Evolutionary conservation across 1,139 yeast genomes (phyloP).

Genomic region (Scheffersomyces stambukii): DNA sequence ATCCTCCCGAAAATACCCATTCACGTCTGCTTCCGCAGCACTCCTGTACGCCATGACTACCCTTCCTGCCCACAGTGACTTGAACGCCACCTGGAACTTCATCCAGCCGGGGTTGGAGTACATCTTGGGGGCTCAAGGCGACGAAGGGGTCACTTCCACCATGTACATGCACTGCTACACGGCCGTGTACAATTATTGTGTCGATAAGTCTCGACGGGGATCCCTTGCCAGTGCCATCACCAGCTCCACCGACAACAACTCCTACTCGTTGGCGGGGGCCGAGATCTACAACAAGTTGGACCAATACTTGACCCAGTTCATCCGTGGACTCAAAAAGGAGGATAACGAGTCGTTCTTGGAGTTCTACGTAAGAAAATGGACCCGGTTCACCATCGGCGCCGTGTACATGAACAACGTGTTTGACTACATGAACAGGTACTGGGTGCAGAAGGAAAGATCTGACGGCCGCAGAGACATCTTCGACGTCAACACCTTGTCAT

Average conservation of each 20-base stretch:
- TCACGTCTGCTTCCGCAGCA: too few species aligned
- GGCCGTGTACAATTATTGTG: slow-evolving; percentile 92
- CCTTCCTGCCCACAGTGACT: slow-evolving; percentile 40
- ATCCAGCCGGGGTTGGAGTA: slow-evolving; percentile 71
- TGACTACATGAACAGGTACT: slow-evolving; percentile 92
- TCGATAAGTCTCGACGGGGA: slow-evolving; percentile 59
- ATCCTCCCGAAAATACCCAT: too few species aligned
- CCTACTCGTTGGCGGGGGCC: slow-evolving; percentile 70
- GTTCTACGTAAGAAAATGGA: slow-evolving; percentile 87
- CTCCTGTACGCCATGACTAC: slow-evolving; percentile 2
- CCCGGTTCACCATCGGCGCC: slow-evolving; percentile 86
- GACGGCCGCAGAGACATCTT: slow-evolving; percentile 91
- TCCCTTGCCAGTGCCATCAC: slow-evolving; percentile 12
- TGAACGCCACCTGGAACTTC: slow-evolving; percentile 70
- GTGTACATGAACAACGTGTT: slow-evolving; percentile 89
- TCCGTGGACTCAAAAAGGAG: slow-evolving; percentile 45
- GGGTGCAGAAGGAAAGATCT: slow-evolving; percentile 95
- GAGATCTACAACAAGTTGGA: slow-evolving; percentile 78
- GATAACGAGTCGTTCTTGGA: slow-evolving; percentile 69
- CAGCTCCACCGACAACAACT: slow-evolving; percentile 21
- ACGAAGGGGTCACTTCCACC: slow-evolving; percentile 61
- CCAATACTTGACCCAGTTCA: slow-evolving; percentile 59
- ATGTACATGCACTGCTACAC: slow-evolving; percentile 76
- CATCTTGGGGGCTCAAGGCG: slow-evolving; percentile 64
- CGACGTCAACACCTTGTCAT: slow-evolving; percentile 85